These are phyloP conservation scores for Miscanthus lutarioriparius DNA, from an alignment of 176 grass and related monocot species.

Conservation along the genomic window DNA sequence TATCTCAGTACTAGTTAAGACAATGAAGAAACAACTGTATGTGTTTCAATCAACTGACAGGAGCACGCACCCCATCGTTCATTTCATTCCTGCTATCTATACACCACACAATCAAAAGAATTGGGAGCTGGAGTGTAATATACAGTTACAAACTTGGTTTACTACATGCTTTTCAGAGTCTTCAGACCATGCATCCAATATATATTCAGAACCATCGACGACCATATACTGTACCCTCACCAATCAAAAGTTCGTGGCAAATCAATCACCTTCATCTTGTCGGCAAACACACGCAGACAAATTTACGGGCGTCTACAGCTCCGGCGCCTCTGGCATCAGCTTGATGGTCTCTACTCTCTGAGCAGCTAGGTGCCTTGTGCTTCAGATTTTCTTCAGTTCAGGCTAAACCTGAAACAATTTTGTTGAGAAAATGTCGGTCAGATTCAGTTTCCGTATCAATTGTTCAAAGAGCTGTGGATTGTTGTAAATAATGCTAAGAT, in stretches of 20 bases:
- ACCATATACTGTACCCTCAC: not conserved
- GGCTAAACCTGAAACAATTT: slow-evolving; percentile 48
- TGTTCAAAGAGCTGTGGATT: not conserved
- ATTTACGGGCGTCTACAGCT: slow-evolving; percentile 26
- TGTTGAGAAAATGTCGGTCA: not conserved
- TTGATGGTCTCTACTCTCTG: not conserved
- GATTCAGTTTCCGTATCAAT: not conserved
- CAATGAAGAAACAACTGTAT: not conserved
- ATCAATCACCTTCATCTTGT: not conserved
- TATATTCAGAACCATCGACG: slow-evolving; percentile 13
- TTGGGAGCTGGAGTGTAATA: slow-evolving; percentile 24
- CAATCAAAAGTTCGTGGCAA: not conserved
- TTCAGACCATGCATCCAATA: slow-evolving; percentile 5
- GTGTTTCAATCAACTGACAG: not conserved
- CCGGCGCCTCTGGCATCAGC: too few relatives aligned
- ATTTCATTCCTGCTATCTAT: slow-evolving; percentile 35
- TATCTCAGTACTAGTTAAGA: not conserved
- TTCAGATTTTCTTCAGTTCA: slow-evolving; percentile 39
- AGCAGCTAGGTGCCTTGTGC: not conserved
- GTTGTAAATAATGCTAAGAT: not conserved
- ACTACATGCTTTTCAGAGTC: slow-evolving; percentile 26
- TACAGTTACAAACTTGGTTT: slow-evolving; percentile 41
- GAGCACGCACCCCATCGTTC: not conserved
- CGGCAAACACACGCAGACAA: slow-evolving; percentile 8
- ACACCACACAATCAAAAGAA: slow-evolving; percentile 45